These are phyloP conservation scores for Colletotrichum eleusines DNA, from an alignment of 2,329 filamentous ascomycete genomes.

Conservation along the genomic window DNA sequence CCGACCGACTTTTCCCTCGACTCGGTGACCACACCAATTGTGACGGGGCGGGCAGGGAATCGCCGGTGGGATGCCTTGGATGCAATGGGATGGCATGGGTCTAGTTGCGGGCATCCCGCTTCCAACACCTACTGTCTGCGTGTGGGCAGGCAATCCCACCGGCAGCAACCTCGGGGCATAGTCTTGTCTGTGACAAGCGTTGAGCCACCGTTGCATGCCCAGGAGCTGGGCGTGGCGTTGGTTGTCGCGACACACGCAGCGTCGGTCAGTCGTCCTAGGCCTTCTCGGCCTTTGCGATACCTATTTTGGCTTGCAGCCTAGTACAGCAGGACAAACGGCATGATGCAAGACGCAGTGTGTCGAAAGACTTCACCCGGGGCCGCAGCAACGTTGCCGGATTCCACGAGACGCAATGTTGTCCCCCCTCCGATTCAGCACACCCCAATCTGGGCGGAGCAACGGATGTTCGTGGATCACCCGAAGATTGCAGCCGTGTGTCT, in stretches of 20 bases:
- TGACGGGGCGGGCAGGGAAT: constrained; percentile 9
- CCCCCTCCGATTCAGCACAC: constrained; percentile 29
- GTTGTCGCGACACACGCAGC: not conserved
- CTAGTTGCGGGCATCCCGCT: not conserved
- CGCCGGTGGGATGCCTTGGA: constrained; percentile 9
- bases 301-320: not conserved
- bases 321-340: not conserved
- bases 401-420: constrained; percentile 29
- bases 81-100: not conserved
- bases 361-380: constrained; percentile 9
- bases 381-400: constrained; percentile 16
- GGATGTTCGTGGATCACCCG: constrained; percentile 27
- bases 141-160: not conserved
- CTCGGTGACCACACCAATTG: constrained; percentile 8
- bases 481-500: constrained; percentile 6
- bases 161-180: not conserved
- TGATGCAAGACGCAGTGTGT: not conserved
- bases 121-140: not conserved
- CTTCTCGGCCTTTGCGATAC: not conserved
- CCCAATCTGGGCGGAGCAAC: constrained; percentile 13
- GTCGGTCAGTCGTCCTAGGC: not conserved
- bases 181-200: constrained; percentile 6
- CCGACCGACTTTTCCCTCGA: constrained; percentile 8
- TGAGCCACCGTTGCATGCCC: constrained; percentile 20
- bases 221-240: not conserved